These are phyloP conservation scores for Pseudevernia furfuracea DNA, from an alignment of 495 filamentous ascomycete species.

Conservation along the genomic window DNA sequence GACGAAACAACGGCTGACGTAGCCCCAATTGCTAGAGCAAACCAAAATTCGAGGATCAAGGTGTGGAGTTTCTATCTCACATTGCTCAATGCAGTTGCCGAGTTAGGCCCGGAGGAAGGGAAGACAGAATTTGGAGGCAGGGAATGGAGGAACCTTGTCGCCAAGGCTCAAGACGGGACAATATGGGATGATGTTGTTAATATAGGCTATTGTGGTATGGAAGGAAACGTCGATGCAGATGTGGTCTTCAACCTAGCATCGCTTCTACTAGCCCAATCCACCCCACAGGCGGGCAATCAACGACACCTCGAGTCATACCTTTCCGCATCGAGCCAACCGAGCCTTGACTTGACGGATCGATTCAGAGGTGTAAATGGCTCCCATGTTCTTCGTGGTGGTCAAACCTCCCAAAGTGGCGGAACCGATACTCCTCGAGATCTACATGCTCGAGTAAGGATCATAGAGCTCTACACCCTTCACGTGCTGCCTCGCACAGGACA, in stretches of 20 bases:
- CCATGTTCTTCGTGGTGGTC: conserved; percentile 24
- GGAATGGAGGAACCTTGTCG: conserved; percentile 71
- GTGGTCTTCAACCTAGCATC: conserved; percentile 94
- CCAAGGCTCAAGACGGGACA: conserved; percentile 73
- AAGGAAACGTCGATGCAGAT: conserved; percentile 87
- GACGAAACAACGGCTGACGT: conserved; percentile 32
- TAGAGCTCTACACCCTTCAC: conserved; percentile 90
- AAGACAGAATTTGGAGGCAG: conserved; percentile 75
- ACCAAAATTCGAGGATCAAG: conserved; percentile 75
- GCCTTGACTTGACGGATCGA: conserved; percentile 56
- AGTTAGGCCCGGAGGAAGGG: conserved; percentile 83
- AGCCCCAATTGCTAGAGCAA: conserved; percentile 66
- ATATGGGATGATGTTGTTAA: conserved; percentile 89
- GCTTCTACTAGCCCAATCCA: conserved; percentile 78
- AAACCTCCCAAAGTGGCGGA: conserved; percentile 42
- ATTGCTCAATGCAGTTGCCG: conserved; percentile 79
- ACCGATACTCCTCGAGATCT: conserved; percentile 73
- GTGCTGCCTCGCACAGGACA: conserved; percentile 83
- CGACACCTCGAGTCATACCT: conserved; percentile 85
- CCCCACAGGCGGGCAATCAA: conserved; percentile 72
- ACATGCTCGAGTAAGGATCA: conserved; percentile 69
- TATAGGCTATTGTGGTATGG: conserved; percentile 74
- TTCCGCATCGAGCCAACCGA: conserved; percentile 62
- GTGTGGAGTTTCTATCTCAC: conserved; percentile 96
- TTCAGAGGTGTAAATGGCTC: conserved; percentile 34